Base-by-base conservation (phyloP, 768 basidiomycete species). In the Leccinum olivaceopallidum region DNA sequence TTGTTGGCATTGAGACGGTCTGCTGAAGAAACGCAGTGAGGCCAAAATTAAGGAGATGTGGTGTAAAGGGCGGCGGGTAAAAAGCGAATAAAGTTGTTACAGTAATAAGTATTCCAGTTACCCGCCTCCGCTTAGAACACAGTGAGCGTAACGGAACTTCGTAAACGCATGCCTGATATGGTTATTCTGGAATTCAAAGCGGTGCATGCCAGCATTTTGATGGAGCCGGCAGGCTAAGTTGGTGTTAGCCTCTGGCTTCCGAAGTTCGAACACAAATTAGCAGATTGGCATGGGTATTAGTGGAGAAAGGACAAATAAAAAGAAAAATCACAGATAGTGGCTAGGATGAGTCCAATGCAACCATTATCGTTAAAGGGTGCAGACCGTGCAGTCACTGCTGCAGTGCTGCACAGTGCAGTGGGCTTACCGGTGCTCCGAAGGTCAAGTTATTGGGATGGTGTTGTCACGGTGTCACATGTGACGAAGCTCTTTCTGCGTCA, bases 131-230 rank as follows among this genome's bases (percentile, higher is more conserved):
- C 60, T 72, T 66, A 67, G 56, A 54, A 58, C 48, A 56, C 30
- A 30, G 30, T 55, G 59, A 44, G 66, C 60, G 44, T 48, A 59
- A 65, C 42, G 70, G 24, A 24, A 24, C 24, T 75, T 74, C 74
- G 65, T 75, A 73, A 73, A 73, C 5, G 59, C 63, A 55, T 73
- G 56, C 72, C 72, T 66, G 56, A 67, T 71, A 53, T 53, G 56
- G 72, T 49, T 39, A 63, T 55, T 53, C 2, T 9, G 20, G 52
- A 18, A 62, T 60, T 59, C 34, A 10, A 47, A 59, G 56, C 37
- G 54, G 12, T 57, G 16, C 18, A 28, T 52, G 39, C 39, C 18
- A 18, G 42, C 42, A 42, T 52, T 32, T 34, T 37, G 32, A 32
- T 30, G 53, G 42, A 37, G 18, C 20, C 30, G 42, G 60, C 55